phyloP scores from a whole-genome alignment of 2,329 filamentous ascomycete species.

The Xylaria sp. region DNA sequence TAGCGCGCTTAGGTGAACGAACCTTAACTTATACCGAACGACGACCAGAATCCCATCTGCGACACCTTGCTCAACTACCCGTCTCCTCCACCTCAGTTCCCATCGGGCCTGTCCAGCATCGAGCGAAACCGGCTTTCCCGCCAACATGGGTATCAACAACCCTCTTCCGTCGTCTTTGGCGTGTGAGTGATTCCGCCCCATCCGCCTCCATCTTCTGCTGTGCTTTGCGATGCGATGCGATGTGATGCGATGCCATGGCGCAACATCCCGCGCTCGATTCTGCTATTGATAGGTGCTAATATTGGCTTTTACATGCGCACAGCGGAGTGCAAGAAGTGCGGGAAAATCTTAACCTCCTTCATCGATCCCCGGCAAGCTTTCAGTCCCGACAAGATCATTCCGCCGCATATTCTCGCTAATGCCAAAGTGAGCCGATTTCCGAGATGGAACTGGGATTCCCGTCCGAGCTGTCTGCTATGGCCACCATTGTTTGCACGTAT shows the following conservation, averaged over 20 bases:
- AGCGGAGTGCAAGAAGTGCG: slow-evolving; percentile 98
- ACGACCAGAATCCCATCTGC: slow-evolving; percentile 23
- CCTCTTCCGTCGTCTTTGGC: slow-evolving; percentile 74
- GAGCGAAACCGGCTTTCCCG: slow-evolving; percentile 23
- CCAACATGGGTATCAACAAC: slow-evolving; percentile 72
- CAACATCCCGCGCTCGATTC: slow-evolving; percentile 32
- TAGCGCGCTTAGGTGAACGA: background rate
- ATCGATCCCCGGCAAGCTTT: slow-evolving; percentile 93
- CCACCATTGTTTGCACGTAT: background rate
- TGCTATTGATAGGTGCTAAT: slow-evolving; percentile 27
- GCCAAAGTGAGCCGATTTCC: slow-evolving; percentile 74
- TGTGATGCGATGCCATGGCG: slow-evolving; percentile 14
- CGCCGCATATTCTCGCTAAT: slow-evolving; percentile 85
- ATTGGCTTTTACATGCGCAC: slow-evolving; percentile 33
- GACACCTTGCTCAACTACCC: slow-evolving; percentile 3
- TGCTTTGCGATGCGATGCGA: background rate
- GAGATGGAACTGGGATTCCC: background rate
- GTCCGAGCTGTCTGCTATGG: background rate
- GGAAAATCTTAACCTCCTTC: slow-evolving; percentile 94
- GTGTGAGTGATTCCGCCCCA: slow-evolving; percentile 63
- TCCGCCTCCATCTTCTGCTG: slow-evolving; percentile 23
- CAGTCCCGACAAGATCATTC: slow-evolving; percentile 97
- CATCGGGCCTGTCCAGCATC: slow-evolving; percentile 8
- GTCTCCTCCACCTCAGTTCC: slow-evolving; percentile 20
- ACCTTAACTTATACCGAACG: background rate